Evolutionary conservation across 768 basidiomycete species (phyloP), one percentile per base, ranked within the genome.

Genomic region (Pleurotus tuber-regium): DNA sequence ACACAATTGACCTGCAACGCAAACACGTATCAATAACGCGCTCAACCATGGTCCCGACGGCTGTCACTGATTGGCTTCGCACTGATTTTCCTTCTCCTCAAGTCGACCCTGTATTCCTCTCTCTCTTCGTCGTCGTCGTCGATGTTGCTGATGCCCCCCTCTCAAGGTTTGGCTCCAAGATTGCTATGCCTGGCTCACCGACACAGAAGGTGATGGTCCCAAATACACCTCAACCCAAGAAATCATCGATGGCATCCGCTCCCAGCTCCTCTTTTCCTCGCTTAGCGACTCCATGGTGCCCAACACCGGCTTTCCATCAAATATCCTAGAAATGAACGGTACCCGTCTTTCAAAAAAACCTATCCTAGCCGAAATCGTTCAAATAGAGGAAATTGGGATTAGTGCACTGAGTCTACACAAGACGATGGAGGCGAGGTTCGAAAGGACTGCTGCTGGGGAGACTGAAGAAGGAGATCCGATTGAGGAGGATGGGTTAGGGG

Each of bases 321-420:
- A 78, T 54, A 60, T 82, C 42, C 55, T 67, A 5, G 55, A 66
- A 10, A 55, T 67, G 5, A 64, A 69, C 21, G 73, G 76, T 16
- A 66, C 61, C 11, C 58, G 57, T 4, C 63, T 77, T 1, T 59
- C 64, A 8, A 70, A 71, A 0, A 61, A 71, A 4, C 82, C 86
- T 1, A 48, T 89, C 26, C 80, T 92, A 30, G 86, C 94, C 8
- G 87, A 97, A 60, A 78, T 97, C 23, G 67, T 72, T 14, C 74
- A 79, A 11, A 78, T 96, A n/a, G 89, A 83, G 14, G 95, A 98
- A 51, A 85, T 97, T 18, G 90, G 86, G 0, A 70, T 79, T 38
- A 92, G 92, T 57, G 95, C 94, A 0, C 89, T 92, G 61, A 82
- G 74, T 46, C 75, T 97, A 14, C 77, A 86, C 54, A 88, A 88